Conservation (phyloP, 805 yeast genomes). For the Wickerhamiella sorbophila region DNA sequence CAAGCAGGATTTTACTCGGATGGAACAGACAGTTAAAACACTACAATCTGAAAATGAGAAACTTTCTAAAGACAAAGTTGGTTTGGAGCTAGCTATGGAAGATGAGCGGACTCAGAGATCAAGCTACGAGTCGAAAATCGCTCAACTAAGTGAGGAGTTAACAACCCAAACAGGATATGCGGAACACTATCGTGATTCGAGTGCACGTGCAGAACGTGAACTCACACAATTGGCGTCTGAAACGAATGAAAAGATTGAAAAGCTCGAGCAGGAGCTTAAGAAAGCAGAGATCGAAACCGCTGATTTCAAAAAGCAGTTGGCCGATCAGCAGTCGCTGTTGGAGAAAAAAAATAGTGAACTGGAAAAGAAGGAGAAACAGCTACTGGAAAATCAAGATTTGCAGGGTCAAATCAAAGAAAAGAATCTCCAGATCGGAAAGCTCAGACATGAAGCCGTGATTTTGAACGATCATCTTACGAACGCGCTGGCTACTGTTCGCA, state of each 20-base stretch:
- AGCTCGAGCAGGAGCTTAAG: conserved; percentile 24
- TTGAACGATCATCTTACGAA: conserved; percentile 92
- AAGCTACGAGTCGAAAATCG: conserved; percentile 13
- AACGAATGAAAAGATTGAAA: conserved; percentile 13
- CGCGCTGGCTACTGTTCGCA: conserved; percentile 70
- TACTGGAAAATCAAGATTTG: conserved; percentile 15
- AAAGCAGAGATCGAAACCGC: conserved; percentile 6
- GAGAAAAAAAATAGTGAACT: not conserved
- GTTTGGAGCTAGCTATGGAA: conserved; percentile 21
- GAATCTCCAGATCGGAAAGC: conserved; percentile 69
- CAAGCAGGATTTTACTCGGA: conserved; percentile 19
- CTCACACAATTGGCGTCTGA: conserved; percentile 26
- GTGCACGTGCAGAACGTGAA: conserved; percentile 12
- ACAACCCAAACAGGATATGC: conserved; percentile 18
- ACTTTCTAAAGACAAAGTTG: conserved; percentile 28
- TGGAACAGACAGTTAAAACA: conserved; percentile 17
- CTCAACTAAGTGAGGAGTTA: conserved; percentile 24
- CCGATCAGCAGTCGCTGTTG: not conserved
- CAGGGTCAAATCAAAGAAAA: conserved; percentile 47
- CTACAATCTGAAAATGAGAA: conserved; percentile 24
- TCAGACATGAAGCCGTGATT: conserved; percentile 87
- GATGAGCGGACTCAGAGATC: conserved; percentile 19
- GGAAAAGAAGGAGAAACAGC: conserved; percentile 4
- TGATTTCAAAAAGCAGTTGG: conserved; percentile 2
- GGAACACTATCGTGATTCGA: conserved; percentile 16